Evolutionary conservation across 805 yeast species (phyloP), one percentile per base, ranked within the genome.

Genomic region (Myxozyma udenii): DNA sequence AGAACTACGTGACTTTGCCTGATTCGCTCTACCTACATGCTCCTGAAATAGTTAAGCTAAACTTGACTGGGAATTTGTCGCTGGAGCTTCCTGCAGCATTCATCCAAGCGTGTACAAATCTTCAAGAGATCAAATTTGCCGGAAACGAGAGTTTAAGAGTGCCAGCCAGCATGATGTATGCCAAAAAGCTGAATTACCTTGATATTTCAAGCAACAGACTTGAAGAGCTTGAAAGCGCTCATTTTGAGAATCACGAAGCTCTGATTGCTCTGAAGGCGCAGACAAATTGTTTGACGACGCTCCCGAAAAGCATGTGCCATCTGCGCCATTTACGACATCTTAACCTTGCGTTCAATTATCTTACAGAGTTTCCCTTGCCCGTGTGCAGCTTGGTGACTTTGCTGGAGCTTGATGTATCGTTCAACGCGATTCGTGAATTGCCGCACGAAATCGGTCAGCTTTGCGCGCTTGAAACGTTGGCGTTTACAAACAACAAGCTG

Each of bases 41-140:
- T 0, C 78, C 83, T 50, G 91, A 87, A 56, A 87, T 90, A 51
- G 85, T 85, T 61, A 76, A 83, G 55, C 73, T 90, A 55, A 91
- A 90, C 67, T 87, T 88, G 6, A 85, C 95, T 1, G 80, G 84
- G 57, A 90, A 90, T 65, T 95, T 96, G 3, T 85, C 95, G 16
- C 83, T 91, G 47, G 80, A 82, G 53, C 72, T 90, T 30, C 95
- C 97, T 0, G 71, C 80, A 49, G 96, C 89, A 64, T 90, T 90
- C 65, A 81, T 90, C 62, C 95, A 88, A 65, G 69, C 84, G 22
- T 87, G 95, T 59, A 77, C 80, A 37, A 86, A 86, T 62, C 73
- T 56, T 2, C 52, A 60, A 25, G 60, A 56, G 28, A 37, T 56
- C 26, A 48, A 50, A 30, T 56, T 49, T 32, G 48, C 53, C 72